These are phyloP conservation scores for Salvia sclarea DNA, from an alignment of 305 asterid species.

Conservation along the genomic window DNA sequence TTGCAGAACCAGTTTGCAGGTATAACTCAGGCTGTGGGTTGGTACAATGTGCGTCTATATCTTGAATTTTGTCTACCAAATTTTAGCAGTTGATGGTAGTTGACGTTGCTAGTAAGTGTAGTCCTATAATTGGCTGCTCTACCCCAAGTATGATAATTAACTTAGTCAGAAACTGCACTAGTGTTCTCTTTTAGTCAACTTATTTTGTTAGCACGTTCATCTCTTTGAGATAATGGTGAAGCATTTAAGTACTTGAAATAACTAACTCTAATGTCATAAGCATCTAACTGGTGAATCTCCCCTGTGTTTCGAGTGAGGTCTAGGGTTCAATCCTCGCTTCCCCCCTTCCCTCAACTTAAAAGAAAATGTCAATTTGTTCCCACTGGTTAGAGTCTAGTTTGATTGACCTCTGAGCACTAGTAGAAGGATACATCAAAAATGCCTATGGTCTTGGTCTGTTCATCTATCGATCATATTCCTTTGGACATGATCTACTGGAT, in stretches of 20 bases:
- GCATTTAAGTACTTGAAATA: background rate
- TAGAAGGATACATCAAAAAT: background rate
- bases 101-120: background rate
- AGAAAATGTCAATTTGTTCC: background rate
- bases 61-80: background rate
- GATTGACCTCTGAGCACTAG: slow-evolving; percentile 4
- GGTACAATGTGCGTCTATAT: background rate
- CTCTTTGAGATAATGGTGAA: slow-evolving; percentile 11
- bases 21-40: slow-evolving; percentile 27
- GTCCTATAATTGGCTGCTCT: background rate
- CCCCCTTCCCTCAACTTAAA: too few species aligned
- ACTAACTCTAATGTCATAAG: too few species aligned
- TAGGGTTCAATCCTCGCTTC: too few species aligned
- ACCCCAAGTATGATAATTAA: background rate
- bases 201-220: background rate
- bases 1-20: slow-evolving; percentile 96
- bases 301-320: too few species aligned
- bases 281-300: too few species aligned
- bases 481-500: background rate
- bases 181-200: background rate
- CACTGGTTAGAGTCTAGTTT: background rate
- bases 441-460: background rate
- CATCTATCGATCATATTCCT: background rate
- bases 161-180: background rate
- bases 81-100: slow-evolving; percentile 11